Evolutionary conservation across 176 grass and related monocot genomes (phyloP).

Genomic region (Avena insularis): DNA sequence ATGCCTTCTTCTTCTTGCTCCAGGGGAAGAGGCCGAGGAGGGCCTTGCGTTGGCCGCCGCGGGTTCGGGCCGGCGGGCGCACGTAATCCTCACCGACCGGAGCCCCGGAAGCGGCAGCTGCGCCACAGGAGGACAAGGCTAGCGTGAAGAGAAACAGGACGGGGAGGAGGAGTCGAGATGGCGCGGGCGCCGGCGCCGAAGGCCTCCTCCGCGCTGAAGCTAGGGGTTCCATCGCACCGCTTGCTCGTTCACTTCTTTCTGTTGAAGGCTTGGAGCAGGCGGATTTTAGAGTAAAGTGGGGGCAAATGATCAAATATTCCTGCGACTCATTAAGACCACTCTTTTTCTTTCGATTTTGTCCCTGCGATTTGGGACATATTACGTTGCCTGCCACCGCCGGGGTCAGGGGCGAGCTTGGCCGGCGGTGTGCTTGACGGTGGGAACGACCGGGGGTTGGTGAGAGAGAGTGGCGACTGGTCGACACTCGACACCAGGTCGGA

Average conservation of each 20-base stretch:
- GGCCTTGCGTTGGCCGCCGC: constrained; percentile 34
- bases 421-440: too few relatives aligned
- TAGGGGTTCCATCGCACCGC: constrained; percentile 14
- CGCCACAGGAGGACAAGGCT: constrained; percentile 2
- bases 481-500: too few relatives aligned
- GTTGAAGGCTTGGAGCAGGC: neutral
- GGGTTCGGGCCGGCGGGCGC: constrained; percentile 41
- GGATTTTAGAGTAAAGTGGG: too few relatives aligned
- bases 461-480: too few relatives aligned
- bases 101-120: constrained; percentile 1
- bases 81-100: constrained; percentile 68
- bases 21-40: constrained; percentile 64
- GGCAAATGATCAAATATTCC: too few relatives aligned
- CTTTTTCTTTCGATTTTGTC: too few relatives aligned
- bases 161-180: neutral
- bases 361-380: too few relatives aligned
- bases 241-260: neutral
- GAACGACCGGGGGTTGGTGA: too few relatives aligned
- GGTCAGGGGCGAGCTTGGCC: too few relatives aligned
- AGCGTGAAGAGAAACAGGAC: constrained; percentile 27
- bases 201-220: neutral
- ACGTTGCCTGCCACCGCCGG: too few relatives aligned
- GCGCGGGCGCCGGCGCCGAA: neutral
- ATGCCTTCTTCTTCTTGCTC: constrained; percentile 49
- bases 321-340: too few relatives aligned